Percentiles rank a stretch among this genome's conserved stretches.
Conservation (phyloP, 116 monocot genomes). For the Phalaenopsis hybrid region DNA sequence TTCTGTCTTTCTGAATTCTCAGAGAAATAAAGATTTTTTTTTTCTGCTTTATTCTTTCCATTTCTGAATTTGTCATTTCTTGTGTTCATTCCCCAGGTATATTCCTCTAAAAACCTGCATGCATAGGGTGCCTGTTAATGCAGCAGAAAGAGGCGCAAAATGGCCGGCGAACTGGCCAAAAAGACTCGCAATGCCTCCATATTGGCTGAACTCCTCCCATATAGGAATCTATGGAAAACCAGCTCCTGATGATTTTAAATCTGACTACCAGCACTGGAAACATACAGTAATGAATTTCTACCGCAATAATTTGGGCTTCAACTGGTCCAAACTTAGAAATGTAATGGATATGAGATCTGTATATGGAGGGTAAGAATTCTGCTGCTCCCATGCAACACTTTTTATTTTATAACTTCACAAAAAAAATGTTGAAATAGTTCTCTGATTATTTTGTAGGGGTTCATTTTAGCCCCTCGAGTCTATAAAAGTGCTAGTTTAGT, state of each 20-base stretch:
- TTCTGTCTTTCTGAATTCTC: no score
- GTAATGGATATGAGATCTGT: slow-evolving; percentile 97
- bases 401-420: no score
- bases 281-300: slow-evolving; percentile 59
- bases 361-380: slow-evolving; percentile 78
- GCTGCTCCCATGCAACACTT: background rate
- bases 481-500: no score
- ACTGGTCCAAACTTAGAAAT: slow-evolving; percentile 85
- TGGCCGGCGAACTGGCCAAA: slow-evolving; percentile 83
- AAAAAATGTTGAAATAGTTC: no score
- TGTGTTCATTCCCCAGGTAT: slow-evolving; percentile 46
- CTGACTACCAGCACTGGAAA: slow-evolving; percentile 75
- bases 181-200: slow-evolving; percentile 49
- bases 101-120: slow-evolving; percentile 73
- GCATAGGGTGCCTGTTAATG: slow-evolving; percentile 54
- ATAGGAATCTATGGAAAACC: slow-evolving; percentile 60
- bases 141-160: slow-evolving; percentile 36
- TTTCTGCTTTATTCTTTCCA: no score
- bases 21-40: no score
- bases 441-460: no score
- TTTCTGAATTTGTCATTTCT: background rate
- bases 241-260: slow-evolving; percentile 51
- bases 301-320: slow-evolving; percentile 56
- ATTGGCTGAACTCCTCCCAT: slow-evolving; percentile 71
- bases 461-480: no score